Percentiles rank a stretch among this genome's conserved stretches.
Conservation (phyloP, 768 basidiomycete species). For the Xerocomellus chrysenteron region DNA sequence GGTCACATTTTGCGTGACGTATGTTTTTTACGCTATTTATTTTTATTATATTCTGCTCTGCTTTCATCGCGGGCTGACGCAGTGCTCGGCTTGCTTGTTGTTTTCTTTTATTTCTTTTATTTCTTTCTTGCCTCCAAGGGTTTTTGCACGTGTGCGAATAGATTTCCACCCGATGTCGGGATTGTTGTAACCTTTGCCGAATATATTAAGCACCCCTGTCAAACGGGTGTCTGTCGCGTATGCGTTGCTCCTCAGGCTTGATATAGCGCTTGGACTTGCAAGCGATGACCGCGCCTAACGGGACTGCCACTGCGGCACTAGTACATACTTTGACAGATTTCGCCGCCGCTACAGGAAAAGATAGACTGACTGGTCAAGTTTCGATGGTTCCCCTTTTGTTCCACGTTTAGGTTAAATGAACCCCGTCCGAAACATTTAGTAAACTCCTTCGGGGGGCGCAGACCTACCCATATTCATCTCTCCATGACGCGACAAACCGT, state of each 20-base stretch:
- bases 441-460: too few relatives aligned
- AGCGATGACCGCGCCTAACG: background rate
- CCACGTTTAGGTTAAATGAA: too few relatives aligned
- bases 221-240: background rate
- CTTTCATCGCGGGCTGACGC: background rate
- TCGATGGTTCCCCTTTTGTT: too few relatives aligned
- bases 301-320: background rate
- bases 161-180: background rate
- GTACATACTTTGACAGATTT: background rate
- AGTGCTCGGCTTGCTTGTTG: background rate
- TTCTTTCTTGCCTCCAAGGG: background rate
- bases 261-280: background rate
- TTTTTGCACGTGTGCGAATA: background rate
- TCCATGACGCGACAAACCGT: too few relatives aligned
- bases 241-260: background rate
- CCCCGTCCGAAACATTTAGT: too few relatives aligned
- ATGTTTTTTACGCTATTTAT: background rate
- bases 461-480: too few relatives aligned
- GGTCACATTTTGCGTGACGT: slow-evolving; percentile 39
- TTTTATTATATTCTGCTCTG: background rate
- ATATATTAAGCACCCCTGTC: background rate
- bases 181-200: background rate
- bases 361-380: too few relatives aligned
- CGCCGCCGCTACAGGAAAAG: background rate
- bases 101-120: background rate